Evolutionary conservation across 1,284 basidiomycete genomes (phyloP).

Genomic region (Melampsora medusae): DNA sequence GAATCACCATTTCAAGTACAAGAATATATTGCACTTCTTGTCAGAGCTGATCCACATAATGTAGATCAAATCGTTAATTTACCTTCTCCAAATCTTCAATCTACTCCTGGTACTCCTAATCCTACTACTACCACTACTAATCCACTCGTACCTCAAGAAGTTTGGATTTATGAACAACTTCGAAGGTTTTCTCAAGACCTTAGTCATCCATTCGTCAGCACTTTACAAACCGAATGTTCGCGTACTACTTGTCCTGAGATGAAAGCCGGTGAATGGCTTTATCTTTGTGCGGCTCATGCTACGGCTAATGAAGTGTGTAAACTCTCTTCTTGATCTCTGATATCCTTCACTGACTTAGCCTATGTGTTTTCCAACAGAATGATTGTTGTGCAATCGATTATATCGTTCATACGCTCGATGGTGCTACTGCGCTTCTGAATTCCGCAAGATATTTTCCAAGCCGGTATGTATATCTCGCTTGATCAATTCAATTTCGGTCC

Average conservation of each 20-base stretch:
- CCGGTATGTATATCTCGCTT: constrained; percentile 60
- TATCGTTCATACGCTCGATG: constrained; percentile 89
- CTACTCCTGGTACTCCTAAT: neutral
- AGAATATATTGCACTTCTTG: constrained; percentile 85
- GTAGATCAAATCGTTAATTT: constrained; percentile 75
- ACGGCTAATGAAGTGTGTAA: constrained; percentile 57
- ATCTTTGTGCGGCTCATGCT: constrained; percentile 84
- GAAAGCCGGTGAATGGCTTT: constrained; percentile 96
- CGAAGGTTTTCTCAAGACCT: constrained; percentile 87
- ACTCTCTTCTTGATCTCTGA: constrained; percentile 67
- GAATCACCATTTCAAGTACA: constrained; percentile 92
- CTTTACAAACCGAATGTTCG: constrained; percentile 79
- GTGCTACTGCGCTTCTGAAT: constrained; percentile 86
- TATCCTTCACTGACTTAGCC: constrained; percentile 22
- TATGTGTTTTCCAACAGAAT: constrained; percentile 55
- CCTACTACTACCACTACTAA: constrained; percentile 47
- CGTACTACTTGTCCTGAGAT: constrained; percentile 83
- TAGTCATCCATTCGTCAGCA: constrained; percentile 80
- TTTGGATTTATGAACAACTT: constrained; percentile 91
- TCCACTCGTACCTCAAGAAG: constrained; percentile 65
- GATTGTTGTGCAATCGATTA: constrained; percentile 98
- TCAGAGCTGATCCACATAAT: constrained; percentile 80
- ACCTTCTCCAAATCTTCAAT: constrained; percentile 56
- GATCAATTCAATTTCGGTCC: constrained; percentile 1
- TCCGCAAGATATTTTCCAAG: constrained; percentile 88